Base-by-base conservation (phyloP, 2,329 filamentous ascomycete species). In the Dissoconium aciculare region DNA sequence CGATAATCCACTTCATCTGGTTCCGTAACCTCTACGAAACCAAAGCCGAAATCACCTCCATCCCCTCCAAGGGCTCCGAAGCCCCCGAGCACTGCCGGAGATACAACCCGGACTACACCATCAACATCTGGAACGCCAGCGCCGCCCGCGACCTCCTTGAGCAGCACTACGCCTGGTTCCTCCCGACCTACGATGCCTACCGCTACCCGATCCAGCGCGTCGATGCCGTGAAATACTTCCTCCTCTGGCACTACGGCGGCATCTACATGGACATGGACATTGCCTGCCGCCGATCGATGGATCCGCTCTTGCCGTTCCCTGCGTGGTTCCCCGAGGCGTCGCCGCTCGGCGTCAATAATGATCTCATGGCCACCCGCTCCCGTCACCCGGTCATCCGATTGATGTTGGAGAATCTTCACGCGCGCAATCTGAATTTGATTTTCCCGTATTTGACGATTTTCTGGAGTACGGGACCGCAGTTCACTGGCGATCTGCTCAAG, bases 211-310 rank as follows among this genome's bases (percentile, higher is more conserved):
- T 84, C 41, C 76, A 83, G 56, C 70, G 78, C 35, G 75, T 78
- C 32, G 78, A 84, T 47, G 64, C 76, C 17, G 13, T 85, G 43
- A 69, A 78, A 33, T 85, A 84, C 57, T 84, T 85, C 49, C 62
- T 83, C 9, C 63, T 85, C 16, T 66, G 72, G 30, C 69, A 79
- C 53, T 83, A 70, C 49, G 79, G 79, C 31, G 79, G 79, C 21
- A 73, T 82, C 32, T 85, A 85, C 53, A 72, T 85, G 42, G 79
- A 85, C 47, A 57, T 84, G 21, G 79, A 85, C 52, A 72, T 30
- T 28, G 74, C 74, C 43, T 80, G 74, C 59, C 67, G 71, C 41
- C 66, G 71, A 35, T 67, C 66, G 30, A 63, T 79, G 28, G 74
- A 78, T 44, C 36, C 44, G 43, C 28, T 74, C 71, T 44, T 79